Conservation (phyloP, 495 filamentous ascomycete species). For the Penicillium maclennaniae region DNA sequence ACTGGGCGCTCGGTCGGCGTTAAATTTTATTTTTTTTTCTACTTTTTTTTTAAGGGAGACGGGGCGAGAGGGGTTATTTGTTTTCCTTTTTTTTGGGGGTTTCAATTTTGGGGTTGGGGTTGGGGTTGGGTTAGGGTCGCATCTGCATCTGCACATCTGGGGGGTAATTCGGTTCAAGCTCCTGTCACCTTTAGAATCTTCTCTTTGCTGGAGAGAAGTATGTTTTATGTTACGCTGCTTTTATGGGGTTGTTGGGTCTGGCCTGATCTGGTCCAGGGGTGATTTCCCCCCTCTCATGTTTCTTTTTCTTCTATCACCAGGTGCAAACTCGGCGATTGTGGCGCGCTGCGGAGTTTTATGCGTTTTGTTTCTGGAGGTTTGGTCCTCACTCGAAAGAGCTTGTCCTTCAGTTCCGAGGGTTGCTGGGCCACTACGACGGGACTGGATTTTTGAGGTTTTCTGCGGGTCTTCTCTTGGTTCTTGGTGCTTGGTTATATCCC, state of each 20-base stretch:
- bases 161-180: conserved; percentile 5
- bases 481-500: conserved; percentile 32
- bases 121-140: conserved; percentile 7
- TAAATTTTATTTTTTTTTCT: conserved; percentile 7
- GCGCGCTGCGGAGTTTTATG: conserved; percentile 11
- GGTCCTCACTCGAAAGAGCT: not conserved
- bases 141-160: conserved; percentile 23
- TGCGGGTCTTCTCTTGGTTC: conserved; percentile 14
- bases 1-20: conserved; percentile 11
- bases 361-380: not conserved
- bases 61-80: too few relatives aligned
- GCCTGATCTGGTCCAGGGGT: not conserved
- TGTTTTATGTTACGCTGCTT: not conserved
- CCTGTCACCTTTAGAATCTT: not conserved
- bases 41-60: conserved; percentile 2
- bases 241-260: not conserved
- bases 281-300: not conserved
- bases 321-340: conserved; percentile 19
- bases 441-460: conserved; percentile 3
- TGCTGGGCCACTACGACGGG: not conserved
- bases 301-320: not conserved
- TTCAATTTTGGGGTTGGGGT: too few relatives aligned
- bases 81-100: not conserved
- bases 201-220: not conserved
- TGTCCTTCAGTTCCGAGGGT: not conserved